A percentile compares a stretch with the other conserved stretches of the same genome.
These are phyloP conservation scores for Zea luxurians DNA, from an alignment of 176 grass and related monocot genomes.

Conservation along the genomic window DNA sequence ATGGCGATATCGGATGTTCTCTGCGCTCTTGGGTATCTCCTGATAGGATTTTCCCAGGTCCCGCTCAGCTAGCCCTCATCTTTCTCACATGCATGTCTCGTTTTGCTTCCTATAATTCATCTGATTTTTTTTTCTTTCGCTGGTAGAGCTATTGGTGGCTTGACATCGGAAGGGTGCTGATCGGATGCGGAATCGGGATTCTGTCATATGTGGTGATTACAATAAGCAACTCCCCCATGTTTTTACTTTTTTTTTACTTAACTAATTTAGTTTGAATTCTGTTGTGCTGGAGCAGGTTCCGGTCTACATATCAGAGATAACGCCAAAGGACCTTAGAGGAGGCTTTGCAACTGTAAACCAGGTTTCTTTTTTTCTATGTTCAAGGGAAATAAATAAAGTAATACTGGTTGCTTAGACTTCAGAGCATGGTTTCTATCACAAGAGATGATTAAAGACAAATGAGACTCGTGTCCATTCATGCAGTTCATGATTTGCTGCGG, in stretches of 20 bases:
- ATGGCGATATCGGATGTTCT: conserved; percentile 74
- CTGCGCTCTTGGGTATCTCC: conserved; percentile 67
- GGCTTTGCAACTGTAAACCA: conserved; percentile 74
- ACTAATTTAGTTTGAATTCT: conserved; percentile 7
- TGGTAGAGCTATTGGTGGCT: conserved; percentile 60
- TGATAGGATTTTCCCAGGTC: conserved; percentile 67
- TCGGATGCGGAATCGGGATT: conserved; percentile 71
- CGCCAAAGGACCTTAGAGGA: conserved; percentile 84
- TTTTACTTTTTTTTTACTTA: neutral
- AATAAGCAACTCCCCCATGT: neutral
- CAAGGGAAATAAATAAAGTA: neutral
- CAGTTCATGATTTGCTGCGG: conserved; percentile 90
- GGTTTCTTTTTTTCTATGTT: conserved; percentile 23
- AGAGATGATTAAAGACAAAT: neutral
- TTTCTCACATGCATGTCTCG: neutral
- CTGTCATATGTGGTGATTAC: conserved; percentile 76
- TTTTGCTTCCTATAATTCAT: neutral
- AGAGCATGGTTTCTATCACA: neutral
- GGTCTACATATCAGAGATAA: conserved; percentile 87
- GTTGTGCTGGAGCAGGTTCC: conserved; percentile 56
- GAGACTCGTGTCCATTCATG: neutral
- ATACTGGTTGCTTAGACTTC: neutral
- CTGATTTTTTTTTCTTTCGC: neutral
- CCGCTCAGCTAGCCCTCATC: neutral
- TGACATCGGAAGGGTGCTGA: conserved; percentile 68